Evolutionary conservation across 805 yeast species (phyloP), one percentile per base, ranked within the genome.

Genomic region (Kluyveromyces wickerhamii): DNA sequence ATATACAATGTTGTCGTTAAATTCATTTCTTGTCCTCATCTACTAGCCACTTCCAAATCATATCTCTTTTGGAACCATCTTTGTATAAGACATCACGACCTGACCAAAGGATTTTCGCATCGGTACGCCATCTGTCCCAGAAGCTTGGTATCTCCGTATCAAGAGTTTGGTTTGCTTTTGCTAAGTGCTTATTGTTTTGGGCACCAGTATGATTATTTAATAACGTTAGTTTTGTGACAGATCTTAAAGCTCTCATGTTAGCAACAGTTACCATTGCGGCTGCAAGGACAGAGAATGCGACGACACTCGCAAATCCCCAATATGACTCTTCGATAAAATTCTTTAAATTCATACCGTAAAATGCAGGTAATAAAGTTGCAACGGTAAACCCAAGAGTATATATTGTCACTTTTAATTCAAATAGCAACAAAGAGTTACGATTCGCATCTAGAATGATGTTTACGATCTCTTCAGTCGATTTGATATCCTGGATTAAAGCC

Each of bases 371-470:
- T 14, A 84, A 62, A 1, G 95, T 80, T 1, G 94, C 95, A 15
- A 84, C 80, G 0, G 95, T 82, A 50, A 84, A 72, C 0, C 95
- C 94, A 22, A 88, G 57, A 0, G 96, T 85, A 42, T 83, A 84
- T 17, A 88, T 80, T 0, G 94, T 76, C 11, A 87, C 75, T 48
- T 83, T 80, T 43, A 88, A 63, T 50, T 88, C 95, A 45, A 81
- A 77, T 37, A 88, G 68, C 94, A 88, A 85, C 41, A 88, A 63
- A 3, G 94, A 75, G 59, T 88, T 88, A 62, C 96, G 74, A 51
- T 86, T 86, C 2, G 96, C 85, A 57, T 88, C 96, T 36, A 88
- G 59, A 41, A 88, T 87, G 48, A 88, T 87, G 52, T 87, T 87
- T 39, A 85, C 88, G 52, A 88, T 84, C 49, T 88, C 96, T 52